Base-by-base conservation (phyloP, 129 eudicot species). In the Artemisia tridentata region DNA sequence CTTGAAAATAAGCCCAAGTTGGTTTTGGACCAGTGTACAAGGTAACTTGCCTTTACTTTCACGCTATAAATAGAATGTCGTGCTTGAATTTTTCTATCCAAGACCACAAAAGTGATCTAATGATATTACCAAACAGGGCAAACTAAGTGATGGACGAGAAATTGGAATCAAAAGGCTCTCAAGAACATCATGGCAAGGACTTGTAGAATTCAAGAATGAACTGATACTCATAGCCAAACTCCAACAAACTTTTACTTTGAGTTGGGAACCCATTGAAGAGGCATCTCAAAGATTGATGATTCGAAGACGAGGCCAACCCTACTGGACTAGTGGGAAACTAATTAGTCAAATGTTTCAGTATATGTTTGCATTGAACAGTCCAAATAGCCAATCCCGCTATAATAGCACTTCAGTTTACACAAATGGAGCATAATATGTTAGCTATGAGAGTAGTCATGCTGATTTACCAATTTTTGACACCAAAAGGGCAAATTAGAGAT, bases 281-380 rank as follows among this genome's bases (percentile, higher is more conserved):
- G 21, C 41, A 4, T 41, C 65, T 15, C 51, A 71, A 7, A 70
- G 62, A 11, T 31, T 78, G 29, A 25, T 70, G 43, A 58, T 73
- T 41, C 45, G 55, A 11, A 48, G 49, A 21, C 17, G 77, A n/a
- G 77, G 82, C 2, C 38, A 53, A 52, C 71, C 54, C 0, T 69
- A 69, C 34, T 81, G 72, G 82, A 69, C 67, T 66, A 45, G 72
- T 55, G 82, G 82, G 38, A 29, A 6, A 31, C 43, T 75, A 23
- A 17, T 3, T 7, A 69, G 20, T 17, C 41, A 71, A 18, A 60
- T 17, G 16, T 72, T 75, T 34, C 58, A 60, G 25, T 72, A 25
- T 43, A 10, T 60, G 31, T 17, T 1, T 11, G 61, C 15, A 38
- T 13, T 60, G 48, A 61, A 61, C 17, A 45, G 49, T 27, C 67